phyloP scores from a whole-genome alignment of 1,284 basidiomycete species.

The Puccinia horiana region DNA sequence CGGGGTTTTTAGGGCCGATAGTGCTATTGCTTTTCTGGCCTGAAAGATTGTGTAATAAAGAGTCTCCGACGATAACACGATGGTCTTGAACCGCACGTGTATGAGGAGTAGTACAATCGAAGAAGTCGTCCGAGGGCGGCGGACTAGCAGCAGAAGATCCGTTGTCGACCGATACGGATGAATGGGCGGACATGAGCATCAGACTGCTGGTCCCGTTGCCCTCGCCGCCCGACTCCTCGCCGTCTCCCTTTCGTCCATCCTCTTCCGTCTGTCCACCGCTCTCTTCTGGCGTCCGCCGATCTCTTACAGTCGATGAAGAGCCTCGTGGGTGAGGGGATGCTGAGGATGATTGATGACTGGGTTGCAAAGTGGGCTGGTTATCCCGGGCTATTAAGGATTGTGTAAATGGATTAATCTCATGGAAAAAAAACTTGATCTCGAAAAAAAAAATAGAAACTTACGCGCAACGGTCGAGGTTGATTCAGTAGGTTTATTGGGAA shows the following conservation, averaged over 20 bases:
- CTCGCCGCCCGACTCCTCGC: neutral
- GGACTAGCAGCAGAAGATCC: neutral
- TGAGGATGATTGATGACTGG: too few relatives aligned
- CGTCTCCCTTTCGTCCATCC: neutral
- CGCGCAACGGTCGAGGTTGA: neutral
- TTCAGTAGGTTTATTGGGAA: neutral
- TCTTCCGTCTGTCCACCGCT: too few relatives aligned
- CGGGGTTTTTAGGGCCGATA: neutral
- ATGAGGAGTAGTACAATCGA: neutral
- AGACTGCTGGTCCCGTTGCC: neutral
- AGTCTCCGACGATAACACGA: neutral
- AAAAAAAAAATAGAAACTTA: neutral
- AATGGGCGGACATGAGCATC: slow-evolving; percentile 7
- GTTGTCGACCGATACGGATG: neutral
- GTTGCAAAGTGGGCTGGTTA: too few relatives aligned
- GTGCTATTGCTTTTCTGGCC: slow-evolving; percentile 1
- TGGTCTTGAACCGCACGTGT: neutral
- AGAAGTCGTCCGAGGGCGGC: neutral
- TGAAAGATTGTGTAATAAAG: neutral
- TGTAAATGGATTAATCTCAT: too few relatives aligned
- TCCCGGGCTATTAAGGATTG: too few relatives aligned
- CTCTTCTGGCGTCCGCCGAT: too few relatives aligned
- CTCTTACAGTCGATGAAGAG: too few relatives aligned
- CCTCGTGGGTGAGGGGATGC: too few relatives aligned
- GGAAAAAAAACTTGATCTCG: neutral